Conservation (phyloP, 2,329 filamentous ascomycete species). For the Aspergillus alliaceus region DNA sequence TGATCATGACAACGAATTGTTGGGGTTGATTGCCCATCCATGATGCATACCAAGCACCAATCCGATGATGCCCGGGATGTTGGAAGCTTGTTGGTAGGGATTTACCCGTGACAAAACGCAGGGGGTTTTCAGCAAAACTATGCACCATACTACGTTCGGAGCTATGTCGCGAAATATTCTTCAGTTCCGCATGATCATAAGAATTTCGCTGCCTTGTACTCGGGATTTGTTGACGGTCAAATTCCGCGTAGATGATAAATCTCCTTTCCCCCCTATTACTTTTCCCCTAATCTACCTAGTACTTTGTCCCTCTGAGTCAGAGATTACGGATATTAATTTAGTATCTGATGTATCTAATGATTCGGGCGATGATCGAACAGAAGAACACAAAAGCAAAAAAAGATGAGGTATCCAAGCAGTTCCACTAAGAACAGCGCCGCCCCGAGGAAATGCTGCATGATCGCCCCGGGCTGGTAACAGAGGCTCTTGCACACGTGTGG, state of each 20-base stretch:
- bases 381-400: neutral
- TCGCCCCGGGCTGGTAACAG: neutral
- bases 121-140: too few species aligned
- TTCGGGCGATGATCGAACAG: neutral
- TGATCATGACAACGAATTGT: neutral
- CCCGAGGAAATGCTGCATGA: conserved; percentile 1
- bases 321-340: neutral
- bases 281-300: too few species aligned
- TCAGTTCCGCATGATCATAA: too few species aligned
- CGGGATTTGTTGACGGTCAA: too few species aligned
- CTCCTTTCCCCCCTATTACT: too few species aligned
- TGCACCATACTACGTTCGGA: neutral
- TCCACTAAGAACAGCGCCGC: neutral
- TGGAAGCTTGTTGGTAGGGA: conserved; percentile 1
- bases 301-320: neutral
- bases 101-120: neutral
- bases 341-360: neutral
- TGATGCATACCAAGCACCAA: neutral
- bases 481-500: conserved; percentile 11
- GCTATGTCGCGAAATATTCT: neutral
- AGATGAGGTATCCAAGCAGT: neutral
- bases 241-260: too few species aligned
- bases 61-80: neutral
- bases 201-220: neutral
- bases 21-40: neutral